Percentiles rank a stretch among this genome's conserved stretches.
Evolutionary conservation across 805 yeast species (phyloP).

Genomic region (Ogataea kodamae): DNA sequence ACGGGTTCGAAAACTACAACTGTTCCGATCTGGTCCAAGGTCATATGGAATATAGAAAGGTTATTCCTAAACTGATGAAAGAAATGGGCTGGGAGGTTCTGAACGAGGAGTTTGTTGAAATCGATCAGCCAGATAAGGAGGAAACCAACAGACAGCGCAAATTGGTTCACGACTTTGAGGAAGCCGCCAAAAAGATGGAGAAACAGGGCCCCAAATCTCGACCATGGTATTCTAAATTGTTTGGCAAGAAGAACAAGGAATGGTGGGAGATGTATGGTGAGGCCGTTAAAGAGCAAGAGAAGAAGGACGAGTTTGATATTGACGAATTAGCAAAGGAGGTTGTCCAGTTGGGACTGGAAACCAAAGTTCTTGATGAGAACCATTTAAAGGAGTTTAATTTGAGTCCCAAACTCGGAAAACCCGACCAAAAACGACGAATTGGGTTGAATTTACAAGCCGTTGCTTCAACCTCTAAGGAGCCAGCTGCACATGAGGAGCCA

Average conservation of each 20-base stretch:
- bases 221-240: constrained; percentile 41
- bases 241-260: constrained; percentile 46
- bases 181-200: constrained; percentile 52
- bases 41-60: constrained; percentile 95
- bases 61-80: constrained; percentile 78
- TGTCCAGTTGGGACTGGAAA: constrained; percentile 40
- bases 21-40: constrained; percentile 88
- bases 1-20: constrained; percentile 77
- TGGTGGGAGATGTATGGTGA: constrained; percentile 58
- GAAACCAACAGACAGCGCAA: constrained; percentile 78
- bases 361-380: constrained; percentile 10
- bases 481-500: constrained; percentile 1
- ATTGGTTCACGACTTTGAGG: constrained; percentile 79
- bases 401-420: constrained; percentile 2
- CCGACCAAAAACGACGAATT: constrained; percentile 12
- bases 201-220: constrained; percentile 48
- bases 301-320: constrained; percentile 39
- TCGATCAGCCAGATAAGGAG: constrained; percentile 94
- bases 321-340: constrained; percentile 43
- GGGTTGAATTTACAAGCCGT: constrained; percentile 5
- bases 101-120: constrained; percentile 89
- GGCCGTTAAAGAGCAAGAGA: constrained; percentile 31
- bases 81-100: constrained; percentile 74
- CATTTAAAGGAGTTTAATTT: constrained; percentile 21
- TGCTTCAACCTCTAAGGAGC: not conserved